Conservation (phyloP, 345 rosid species). For the Reutealis trisperma region DNA sequence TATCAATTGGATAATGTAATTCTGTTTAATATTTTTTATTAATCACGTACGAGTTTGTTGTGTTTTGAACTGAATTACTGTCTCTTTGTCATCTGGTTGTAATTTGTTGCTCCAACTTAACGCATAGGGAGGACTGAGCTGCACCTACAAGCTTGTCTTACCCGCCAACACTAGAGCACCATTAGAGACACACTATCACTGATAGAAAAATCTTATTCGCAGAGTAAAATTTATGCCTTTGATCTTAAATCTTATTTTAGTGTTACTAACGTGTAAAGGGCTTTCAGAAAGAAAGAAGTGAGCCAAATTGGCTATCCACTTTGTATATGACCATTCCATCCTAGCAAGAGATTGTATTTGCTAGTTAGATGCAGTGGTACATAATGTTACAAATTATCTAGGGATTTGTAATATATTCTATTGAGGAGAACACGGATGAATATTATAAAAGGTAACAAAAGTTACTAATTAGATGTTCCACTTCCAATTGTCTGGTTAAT, state of each 20-base stretch:
- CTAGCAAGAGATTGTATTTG: background rate
- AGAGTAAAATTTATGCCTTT: background rate
- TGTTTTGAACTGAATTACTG: background rate
- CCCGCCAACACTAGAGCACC: background rate
- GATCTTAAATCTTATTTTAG: background rate
- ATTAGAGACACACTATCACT: no score
- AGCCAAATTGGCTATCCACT: background rate
- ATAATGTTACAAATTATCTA: background rate
- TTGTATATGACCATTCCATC: background rate
- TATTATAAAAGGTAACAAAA: background rate
- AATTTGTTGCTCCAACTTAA: background rate
- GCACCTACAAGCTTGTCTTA: background rate
- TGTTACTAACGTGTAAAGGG: background rate
- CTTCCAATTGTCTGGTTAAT: background rate
- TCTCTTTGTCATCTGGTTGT: background rate
- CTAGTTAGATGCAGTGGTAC: background rate
- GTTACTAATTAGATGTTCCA: no score
- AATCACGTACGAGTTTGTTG: background rate
- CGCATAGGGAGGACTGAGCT: background rate
- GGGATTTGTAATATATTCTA: background rate
- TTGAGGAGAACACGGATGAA: background rate
- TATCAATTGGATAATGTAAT: background rate
- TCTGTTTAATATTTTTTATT: no score
- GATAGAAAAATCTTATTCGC: background rate
- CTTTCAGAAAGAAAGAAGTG: no score